Evolutionary conservation across 192 early-diverging fungal genomes (phyloP), one percentile per base, ranked within the genome.

Genomic region (Coemansia sp.): DNA sequence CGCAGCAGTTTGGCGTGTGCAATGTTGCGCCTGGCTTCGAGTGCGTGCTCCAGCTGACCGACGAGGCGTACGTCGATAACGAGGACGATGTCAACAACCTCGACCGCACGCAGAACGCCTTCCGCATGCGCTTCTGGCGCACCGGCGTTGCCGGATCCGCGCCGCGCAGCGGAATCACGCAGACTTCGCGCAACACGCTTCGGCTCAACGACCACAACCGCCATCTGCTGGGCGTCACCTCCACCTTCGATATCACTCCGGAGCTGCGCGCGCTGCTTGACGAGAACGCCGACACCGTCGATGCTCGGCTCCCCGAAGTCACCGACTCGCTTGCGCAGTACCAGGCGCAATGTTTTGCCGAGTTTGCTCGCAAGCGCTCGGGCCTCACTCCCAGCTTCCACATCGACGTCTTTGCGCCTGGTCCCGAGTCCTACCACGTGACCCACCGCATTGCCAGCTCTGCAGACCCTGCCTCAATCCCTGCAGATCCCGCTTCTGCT

Each of bases 21-120:
- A 88, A 87, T 48, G 83, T 88, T 54, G 82, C 86, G 39, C 76
- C 88, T 0, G 88, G 88, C 5, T 90, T 90, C 61, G 61, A 61
- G 7, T 86, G 87, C 61, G 71, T 73, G 8, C 72, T 89, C 36
- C 64, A 71, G 10, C 83, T 88, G 63, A 77, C 73, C 5, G 84
- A 85, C 7, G 86, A 85, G 66, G 66, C 80, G 16, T 63, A 59
- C 5, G 74, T 84, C 0, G 72, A 73, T 47, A 67, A 77, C 65
- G 78, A 80, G 60, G 48, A 72, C 16, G 48, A 74, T 41, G 75
- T 80, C 65, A 77, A 81, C 26, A 74, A 74, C 47, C 63, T 81
- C 2, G 63, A 77, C 45, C 74, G 70, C 36, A 40, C 26, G 11
- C 42, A 55, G 19, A 82, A 77, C 32, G 54, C 74, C 2, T 82